Base-by-base conservation (phyloP, 208 protist genomes). In the Crithidia thermophila region DNA sequence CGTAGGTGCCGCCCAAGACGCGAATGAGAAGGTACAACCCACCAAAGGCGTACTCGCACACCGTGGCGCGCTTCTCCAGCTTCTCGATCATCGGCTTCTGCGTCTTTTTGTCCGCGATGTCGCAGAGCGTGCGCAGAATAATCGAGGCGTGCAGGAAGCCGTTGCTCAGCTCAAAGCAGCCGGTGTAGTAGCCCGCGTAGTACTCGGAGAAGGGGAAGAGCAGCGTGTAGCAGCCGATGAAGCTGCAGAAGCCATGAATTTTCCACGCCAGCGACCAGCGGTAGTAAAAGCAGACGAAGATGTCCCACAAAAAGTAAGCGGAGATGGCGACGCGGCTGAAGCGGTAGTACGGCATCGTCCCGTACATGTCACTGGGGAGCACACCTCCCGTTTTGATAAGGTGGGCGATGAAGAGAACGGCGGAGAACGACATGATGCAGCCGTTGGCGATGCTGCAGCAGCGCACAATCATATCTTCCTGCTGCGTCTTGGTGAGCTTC, bases 111-210 rank as follows among this genome's bases (percentile, higher is more conserved):
- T 64, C 65, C 18, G 61, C 43, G 14, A 40, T 52, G 49, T 60
- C 63, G 39, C 63, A 58, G 40, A 91, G 43, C 6, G 59, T 73
- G 37, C 83, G 77, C 30, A 87, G 59, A 33, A 90, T 83, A 21
- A 61, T 66, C 0, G 90, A 81, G 16, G 78, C 20, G 61, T 95
- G 90, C 46, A 93, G 46, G 25, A 89, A 89, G 20, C 74, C 76
- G 57, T 95, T 95, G 63, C 74, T 88, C 23, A 89, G 49, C 56
- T 95, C 90, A 64, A 93, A 95, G 74, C 85, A 91, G 45, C 90
- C 90, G 4, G 77, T 93, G 77, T 89, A 95, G 81, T 91, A 95
- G 30, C 77, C 82, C 2, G 69, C 79, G 62, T 88, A 89, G 50
- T 83, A 52, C 47, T 95, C 87, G 3, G 85, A 76, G 46, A 84